Evolutionary conservation across 2,329 filamentous ascomycete species (phyloP), one percentile per base, ranked within the genome.

Genomic region (Lecanicillium sp.): DNA sequence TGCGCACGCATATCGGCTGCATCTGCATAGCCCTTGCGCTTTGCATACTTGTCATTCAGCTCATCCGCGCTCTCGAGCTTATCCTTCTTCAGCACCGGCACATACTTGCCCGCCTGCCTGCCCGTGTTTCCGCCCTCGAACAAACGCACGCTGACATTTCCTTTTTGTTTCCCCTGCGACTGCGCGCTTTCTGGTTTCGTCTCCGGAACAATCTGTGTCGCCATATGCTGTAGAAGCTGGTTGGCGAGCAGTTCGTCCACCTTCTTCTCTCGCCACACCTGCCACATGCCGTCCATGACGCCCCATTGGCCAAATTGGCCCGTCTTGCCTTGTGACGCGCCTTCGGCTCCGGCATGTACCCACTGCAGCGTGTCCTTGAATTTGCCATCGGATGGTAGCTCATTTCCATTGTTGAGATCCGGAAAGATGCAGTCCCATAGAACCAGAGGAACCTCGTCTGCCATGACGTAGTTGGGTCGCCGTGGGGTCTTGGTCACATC

Each of bases 371-470:
- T 69, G 56, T 92, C 80, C 29, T 49, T 65, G 54, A 33, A 37
- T 18, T 14, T 22, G 25, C 33, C 32, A 15, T 47, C 54, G 28
- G 48, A 48, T 12, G 50, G 35, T 12, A 54, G 49, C 33, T 65
- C 59, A 2, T 57, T 54, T 33, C 62, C 59, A 12, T 55, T 51
- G 29, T 45, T 47, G 43, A 40, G 50, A 40, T 41, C 68, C 53
- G 32, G 86, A 59, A 95, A 98, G 25, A 94, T 71, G 61, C 90
- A 96, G 62, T 96, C 87, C 90, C 90, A 96, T 5, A 98, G 75
- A 13, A 96, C 92, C 8, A 98, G 73, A 3, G 92, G 90, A 18
- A 80, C 76, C 56, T 96, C 90, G 35, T 82, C 80, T 1, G 92
- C 92, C 79, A 98, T 94, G 53, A 84, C 78, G 63, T 96, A 98